Evolutionary conservation across 2,329 filamentous ascomycete genomes (phyloP).

Genomic region (Fusarium palustre): DNA sequence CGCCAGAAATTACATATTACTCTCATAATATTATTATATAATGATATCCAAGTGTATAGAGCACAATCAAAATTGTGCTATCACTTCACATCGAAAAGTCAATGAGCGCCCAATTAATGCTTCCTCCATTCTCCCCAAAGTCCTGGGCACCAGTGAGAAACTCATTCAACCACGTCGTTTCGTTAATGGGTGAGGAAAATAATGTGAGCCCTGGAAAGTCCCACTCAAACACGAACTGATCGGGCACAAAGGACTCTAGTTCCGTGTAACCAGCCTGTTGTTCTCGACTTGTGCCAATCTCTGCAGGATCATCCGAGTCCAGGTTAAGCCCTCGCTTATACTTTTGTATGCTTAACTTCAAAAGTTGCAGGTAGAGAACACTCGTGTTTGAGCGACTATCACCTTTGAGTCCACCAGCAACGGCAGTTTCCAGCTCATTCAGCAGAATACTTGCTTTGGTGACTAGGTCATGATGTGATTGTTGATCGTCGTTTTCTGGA

Average conservation of each 20-base stretch:
- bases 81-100: slow-evolving; percentile 10
- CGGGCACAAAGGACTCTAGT: slow-evolving; percentile 14
- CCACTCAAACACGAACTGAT: slow-evolving; percentile 28
- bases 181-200: slow-evolving; percentile 16
- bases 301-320: neutral
- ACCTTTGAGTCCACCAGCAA: neutral
- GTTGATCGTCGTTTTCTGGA: fast-evolving
- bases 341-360: slow-evolving; percentile 20
- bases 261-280: neutral
- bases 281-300: neutral
- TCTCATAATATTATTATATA: neutral
- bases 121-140: slow-evolving; percentile 14
- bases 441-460: neutral
- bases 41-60: neutral
- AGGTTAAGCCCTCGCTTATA: slow-evolving; percentile 4
- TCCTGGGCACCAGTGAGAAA: slow-evolving; percentile 8
- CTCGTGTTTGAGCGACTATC: slow-evolving; percentile 19
- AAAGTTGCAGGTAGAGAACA: slow-evolving; percentile 9
- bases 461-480: neutral
- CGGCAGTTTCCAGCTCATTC: neutral
- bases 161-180: slow-evolving; percentile 13
- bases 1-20: neutral
- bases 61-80: fast-evolving
- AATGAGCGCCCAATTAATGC: slow-evolving; percentile 19
- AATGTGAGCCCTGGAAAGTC: slow-evolving; percentile 15